Percentiles rank a stretch among this genome's conserved stretches.
Evolutionary conservation across 2,329 filamentous ascomycete genomes (phyloP).

Genomic region (Monosporascus ibericus): DNA sequence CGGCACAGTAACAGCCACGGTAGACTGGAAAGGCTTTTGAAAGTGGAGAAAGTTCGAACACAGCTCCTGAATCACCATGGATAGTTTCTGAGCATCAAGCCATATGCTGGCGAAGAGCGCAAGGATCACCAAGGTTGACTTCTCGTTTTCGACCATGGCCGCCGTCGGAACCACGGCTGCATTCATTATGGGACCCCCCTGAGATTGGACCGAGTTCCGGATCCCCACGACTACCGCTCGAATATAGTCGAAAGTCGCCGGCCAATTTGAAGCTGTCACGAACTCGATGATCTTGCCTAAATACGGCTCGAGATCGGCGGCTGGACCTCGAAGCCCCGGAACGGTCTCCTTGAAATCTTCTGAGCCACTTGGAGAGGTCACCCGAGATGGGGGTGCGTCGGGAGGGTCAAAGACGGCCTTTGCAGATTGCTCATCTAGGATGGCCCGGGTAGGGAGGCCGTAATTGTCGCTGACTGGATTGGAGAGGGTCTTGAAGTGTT

Average conservation of each 20-base stretch:
- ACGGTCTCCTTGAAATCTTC: constrained; percentile 31
- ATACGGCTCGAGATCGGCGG: constrained; percentile 45
- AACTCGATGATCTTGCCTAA: constrained; percentile 56
- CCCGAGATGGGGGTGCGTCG: constrained; percentile 17
- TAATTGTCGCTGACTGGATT: constrained; percentile 54
- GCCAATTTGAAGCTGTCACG: constrained; percentile 59
- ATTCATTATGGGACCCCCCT: constrained; percentile 19
- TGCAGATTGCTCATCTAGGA: constrained; percentile 42
- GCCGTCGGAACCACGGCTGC: constrained; percentile 27
- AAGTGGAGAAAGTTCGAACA: constrained; percentile 63
- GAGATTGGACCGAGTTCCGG: constrained; percentile 36
- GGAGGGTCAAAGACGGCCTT: constrained; percentile 47
- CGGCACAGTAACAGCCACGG: constrained; percentile 56
- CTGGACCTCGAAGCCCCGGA: constrained; percentile 27
- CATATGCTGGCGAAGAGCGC: constrained; percentile 58
- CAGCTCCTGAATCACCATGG: constrained; percentile 57
- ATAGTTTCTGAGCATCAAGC: constrained; percentile 57
- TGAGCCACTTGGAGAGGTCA: constrained; percentile 26
- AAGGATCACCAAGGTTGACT: constrained; percentile 45
- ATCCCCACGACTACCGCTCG: constrained; percentile 45
- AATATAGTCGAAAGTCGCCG: constrained; percentile 52
- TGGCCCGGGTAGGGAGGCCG: constrained; percentile 47
- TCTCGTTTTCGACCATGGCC: constrained; percentile 43
- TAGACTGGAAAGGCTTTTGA: constrained; percentile 57
- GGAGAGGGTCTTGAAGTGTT: constrained; percentile 50